Base-by-base conservation (phyloP, 2,329 filamentous ascomycete genomes). In the Fusarium tricinctum region DNA sequence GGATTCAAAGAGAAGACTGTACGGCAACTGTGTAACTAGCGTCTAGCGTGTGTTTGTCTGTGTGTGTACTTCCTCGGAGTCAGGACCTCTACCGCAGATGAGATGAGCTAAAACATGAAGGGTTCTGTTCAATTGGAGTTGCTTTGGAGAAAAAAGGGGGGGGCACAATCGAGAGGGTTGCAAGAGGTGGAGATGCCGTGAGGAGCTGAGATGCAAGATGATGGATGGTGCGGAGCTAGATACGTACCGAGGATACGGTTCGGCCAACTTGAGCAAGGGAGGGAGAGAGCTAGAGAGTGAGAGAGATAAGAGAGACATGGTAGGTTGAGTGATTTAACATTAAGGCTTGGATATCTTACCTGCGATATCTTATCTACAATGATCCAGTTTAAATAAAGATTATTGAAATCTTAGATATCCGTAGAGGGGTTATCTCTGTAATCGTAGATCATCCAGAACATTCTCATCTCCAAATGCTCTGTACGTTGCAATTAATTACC, bases 111-210 rank as follows among this genome's bases (percentile, higher is more conserved):
- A 42, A 9, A 30, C 28, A 55, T 67, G 52, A 58, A 62, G 44
- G 40, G 30, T 43, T 69, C 58, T 39, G 43, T n/a, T 38, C 15
- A 38, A 38, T 68, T 68, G 60, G 59, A 51, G 61, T 64, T 23
- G 17, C 22, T 12, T 64, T 64, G 61, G 65, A 57, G 65, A 68
- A 63, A 26, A 43, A 51, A n/a, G n/a, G 50, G 39, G 40, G 46
- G 26, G 38, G 20, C 28, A 30, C 28, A 30, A 12, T 15, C 17
- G 58, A 28, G 42, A 28, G 54, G 54, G 60, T 28, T 58, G 53
- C 26, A 38, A 4, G 23, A 45, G 58, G 66, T 55, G 66, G 66
- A 66, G 66, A 66, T 47, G 20, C 60, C 66, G 65, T 69, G 65
- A 69, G 66, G 65, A 68, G 51, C 28, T 50, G 58, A 58, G 42